A percentile compares a stretch with the other conserved stretches of the same genome.
Evolutionary conservation across 2,329 filamentous ascomycete genomes (phyloP).

Genomic region (Penicillium brasilianum): DNA sequence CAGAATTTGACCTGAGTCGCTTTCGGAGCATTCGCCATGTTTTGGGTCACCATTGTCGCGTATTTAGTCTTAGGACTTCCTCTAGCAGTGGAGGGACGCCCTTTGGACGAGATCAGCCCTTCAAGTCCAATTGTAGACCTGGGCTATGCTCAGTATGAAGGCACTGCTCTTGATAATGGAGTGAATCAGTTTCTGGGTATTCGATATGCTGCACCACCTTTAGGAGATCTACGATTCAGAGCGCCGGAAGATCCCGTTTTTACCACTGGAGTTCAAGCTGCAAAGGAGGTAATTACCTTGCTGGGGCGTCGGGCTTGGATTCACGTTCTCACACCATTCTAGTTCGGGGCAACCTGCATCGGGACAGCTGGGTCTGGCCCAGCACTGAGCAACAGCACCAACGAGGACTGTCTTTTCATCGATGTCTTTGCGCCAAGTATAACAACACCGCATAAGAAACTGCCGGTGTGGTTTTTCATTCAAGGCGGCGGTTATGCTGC

Average conservation of each 20-base stretch:
- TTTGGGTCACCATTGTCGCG: not conserved
- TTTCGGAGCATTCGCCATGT: not conserved
- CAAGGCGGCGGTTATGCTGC: constrained; percentile 63
- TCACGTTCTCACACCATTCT: not conserved
- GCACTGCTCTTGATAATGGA: constrained; percentile 57
- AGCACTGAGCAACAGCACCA: constrained; percentile 61
- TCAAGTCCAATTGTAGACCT: constrained; percentile 56
- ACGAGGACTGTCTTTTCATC: constrained; percentile 37
- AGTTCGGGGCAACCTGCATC: constrained; percentile 58
- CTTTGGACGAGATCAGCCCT: not conserved
- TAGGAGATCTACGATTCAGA: constrained; percentile 65
- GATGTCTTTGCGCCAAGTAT: constrained; percentile 34
- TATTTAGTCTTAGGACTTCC: not conserved
- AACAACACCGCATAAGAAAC: constrained; percentile 46
- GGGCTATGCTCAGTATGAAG: constrained; percentile 67
- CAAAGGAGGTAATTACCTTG: constrained; percentile 51
- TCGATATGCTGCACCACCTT: constrained; percentile 69
- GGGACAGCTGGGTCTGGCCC: constrained; percentile 60
- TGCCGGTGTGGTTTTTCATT: constrained; percentile 65
- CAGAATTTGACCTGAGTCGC: not conserved
- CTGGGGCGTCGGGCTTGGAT: not conserved
- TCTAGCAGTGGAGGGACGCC: not conserved
- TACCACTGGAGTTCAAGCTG: constrained; percentile 49
- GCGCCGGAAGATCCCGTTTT: constrained; percentile 63
- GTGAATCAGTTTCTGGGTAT: constrained; percentile 72